Evolutionary conservation across 352 stramenopile genomes (phyloP).

Genomic region (Aphanomyces cochlioides): DNA sequence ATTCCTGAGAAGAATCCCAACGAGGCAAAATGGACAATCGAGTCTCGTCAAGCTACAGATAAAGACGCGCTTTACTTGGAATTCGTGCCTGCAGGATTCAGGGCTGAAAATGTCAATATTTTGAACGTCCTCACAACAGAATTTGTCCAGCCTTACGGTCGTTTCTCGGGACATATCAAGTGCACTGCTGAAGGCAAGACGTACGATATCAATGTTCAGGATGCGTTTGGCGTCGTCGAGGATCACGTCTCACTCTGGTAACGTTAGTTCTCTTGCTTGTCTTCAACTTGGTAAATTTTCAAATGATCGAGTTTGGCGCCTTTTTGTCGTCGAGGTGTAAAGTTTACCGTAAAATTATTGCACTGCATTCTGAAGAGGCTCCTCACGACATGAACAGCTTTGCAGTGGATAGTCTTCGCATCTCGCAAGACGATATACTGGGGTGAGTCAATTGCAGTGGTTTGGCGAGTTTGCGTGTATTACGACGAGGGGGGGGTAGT

Average conservation of each 20-base stretch:
- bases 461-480: too few species aligned
- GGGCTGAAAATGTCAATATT: conserved; percentile 39
- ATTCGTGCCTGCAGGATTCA: conserved; percentile 38
- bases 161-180: conserved; percentile 31
- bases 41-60: conserved; percentile 2
- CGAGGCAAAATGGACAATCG: conserved; percentile 32
- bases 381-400: too few species aligned
- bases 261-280: neutral
- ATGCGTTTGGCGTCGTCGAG: conserved; percentile 49
- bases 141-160: conserved; percentile 46
- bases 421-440: too few species aligned
- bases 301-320: too few species aligned
- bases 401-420: too few species aligned
- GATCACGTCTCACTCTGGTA: conserved; percentile 39
- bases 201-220: conserved; percentile 32
- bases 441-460: too few species aligned
- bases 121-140: conserved; percentile 38
- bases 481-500: too few species aligned
- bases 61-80: conserved; percentile 35
- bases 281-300: too few species aligned
- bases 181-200: conserved; percentile 28
- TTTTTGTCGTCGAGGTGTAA: too few species aligned
- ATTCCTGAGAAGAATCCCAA: conserved; percentile 31
- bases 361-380: too few species aligned
- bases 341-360: too few species aligned